Evolutionary conservation across 768 basidiomycete species (phyloP).

Genomic region (Boletus reticuloceps): DNA sequence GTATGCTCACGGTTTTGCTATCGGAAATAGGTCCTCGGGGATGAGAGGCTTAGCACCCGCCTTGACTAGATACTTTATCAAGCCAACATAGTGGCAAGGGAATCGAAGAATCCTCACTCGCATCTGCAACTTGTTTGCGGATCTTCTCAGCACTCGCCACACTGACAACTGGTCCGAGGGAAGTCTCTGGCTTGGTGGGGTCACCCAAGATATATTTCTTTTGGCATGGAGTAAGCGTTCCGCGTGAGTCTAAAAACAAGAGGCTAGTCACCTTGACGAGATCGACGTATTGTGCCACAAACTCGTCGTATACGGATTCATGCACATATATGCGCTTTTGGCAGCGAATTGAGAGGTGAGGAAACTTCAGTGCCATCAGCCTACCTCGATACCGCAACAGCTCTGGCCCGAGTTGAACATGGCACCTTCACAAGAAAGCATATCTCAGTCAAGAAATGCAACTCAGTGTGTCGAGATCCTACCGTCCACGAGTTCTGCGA

Average conservation of each 20-base stretch:
- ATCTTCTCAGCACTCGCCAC: constrained; percentile 83
- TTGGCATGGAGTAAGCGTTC: not conserved
- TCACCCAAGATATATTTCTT: constrained; percentile 86
- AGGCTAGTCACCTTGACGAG: constrained; percentile 56
- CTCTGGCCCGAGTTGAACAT: constrained; percentile 99
- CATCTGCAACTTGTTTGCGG: constrained; percentile 82
- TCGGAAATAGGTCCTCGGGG: constrained; percentile 61
- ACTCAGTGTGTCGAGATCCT: constrained; percentile 3
- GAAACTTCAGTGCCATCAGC: constrained; percentile 7
- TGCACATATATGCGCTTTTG: constrained; percentile 90
- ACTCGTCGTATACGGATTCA: constrained; percentile 73
- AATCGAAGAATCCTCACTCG: constrained; percentile 45
- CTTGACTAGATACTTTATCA: constrained; percentile 42
- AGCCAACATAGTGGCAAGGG: not conserved
- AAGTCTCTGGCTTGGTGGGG: constrained; percentile 69
- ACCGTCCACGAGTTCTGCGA: constrained; percentile 90
- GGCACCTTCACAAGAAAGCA: constrained; percentile 50
- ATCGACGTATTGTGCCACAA: constrained; percentile 71
- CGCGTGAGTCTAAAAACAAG: not conserved
- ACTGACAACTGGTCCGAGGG: constrained; percentile 91
- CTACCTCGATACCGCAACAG: constrained; percentile 89
- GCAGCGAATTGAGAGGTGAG: not conserved
- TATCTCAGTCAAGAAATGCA: not conserved
- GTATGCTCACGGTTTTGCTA: constrained; percentile 61
- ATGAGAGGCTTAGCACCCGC: constrained; percentile 81